These are phyloP conservation scores for Malassezia cuniculi DNA, from an alignment of 1,284 basidiomycete species.

Conservation along the genomic window DNA sequence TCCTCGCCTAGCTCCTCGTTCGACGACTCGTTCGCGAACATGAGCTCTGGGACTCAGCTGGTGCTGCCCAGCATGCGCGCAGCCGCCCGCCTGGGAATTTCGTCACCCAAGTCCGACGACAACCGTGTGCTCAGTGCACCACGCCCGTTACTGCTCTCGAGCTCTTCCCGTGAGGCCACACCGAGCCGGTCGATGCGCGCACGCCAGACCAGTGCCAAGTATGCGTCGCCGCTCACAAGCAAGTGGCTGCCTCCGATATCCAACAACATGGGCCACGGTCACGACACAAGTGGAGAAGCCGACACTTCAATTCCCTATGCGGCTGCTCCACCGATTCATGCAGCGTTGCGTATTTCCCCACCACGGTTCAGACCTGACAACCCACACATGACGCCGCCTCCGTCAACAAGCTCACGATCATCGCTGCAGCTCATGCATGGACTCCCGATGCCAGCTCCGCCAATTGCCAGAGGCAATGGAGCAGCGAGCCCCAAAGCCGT, in stretches of 20 bases:
- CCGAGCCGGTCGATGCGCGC: neutral
- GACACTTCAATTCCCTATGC: too few species aligned
- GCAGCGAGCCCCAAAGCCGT: neutral
- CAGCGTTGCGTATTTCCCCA: too few species aligned
- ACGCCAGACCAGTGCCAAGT: neutral
- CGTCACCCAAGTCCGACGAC: neutral
- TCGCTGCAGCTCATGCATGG: too few species aligned
- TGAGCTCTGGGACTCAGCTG: neutral
- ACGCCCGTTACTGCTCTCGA: neutral
- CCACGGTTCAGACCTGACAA: too few species aligned
- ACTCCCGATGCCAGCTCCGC: neutral
- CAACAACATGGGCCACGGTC: too few species aligned
- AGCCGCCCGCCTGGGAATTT: constrained; percentile 1
- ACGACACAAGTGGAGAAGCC: too few species aligned
- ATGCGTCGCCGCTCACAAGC: too few species aligned
- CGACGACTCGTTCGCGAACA: constrained; percentile 1
- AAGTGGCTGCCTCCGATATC: too few species aligned
- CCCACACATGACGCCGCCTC: too few species aligned
- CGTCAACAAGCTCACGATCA: too few species aligned
- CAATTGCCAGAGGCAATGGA: neutral
- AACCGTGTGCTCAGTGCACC: neutral
- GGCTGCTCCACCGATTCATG: too few species aligned
- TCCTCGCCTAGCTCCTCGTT: neutral
- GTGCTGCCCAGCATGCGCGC: constrained; percentile 6
- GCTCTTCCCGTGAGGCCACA: neutral